Base-by-base conservation (phyloP, 257 asterid genomes). In the Ligustrum vulgare region DNA sequence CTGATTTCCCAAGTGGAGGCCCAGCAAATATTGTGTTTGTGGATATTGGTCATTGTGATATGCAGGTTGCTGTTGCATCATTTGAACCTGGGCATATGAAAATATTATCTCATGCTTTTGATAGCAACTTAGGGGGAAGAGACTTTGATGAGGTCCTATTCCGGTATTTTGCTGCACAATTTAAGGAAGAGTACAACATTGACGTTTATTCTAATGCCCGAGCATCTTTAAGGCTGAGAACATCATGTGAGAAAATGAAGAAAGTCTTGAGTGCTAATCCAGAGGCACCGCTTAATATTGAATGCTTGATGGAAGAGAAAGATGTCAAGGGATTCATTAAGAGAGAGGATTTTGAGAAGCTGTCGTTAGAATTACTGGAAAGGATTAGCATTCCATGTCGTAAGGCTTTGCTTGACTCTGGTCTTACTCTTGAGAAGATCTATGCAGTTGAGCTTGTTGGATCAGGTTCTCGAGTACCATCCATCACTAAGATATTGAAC, bases 231-330 rank as follows among this genome's bases (percentile, higher is more conserved):
- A 90, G 99, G 85, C 87, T 95, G 80, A 89, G 98, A 87, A 87
- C 93, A 3, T 76, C 99, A 8, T 92, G 99, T 78, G 99, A 95
- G 88, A 95, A 93, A 80, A 80, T 95, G 86, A 95, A 95, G 90
- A 95, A 95, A 82, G 91, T 95, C 54, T 89, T 95, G 92, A 95
- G 99, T 86, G 98, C 99, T 67, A 95, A 95, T 75, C 82, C 96
- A 12, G 98, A 95, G 89, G 98, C 96, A 54, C 98, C 91, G 5
- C 89, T 95, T 70, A 93, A 85, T 83, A 91, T 95, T 45, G 99
- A 95, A 83, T 95, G 99, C 83, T 87, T 95, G 87, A 95, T 95
- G 98, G 99, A 95, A 75, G 99, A 95, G 86, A 93, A 95, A 84
- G 99, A 95, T 71, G 97, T 95, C 56, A 89, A 81, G 80, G 99